Base-by-base conservation (phyloP, 2,329 filamentous ascomycete species). In the Phaeosphaeria sp. region DNA sequence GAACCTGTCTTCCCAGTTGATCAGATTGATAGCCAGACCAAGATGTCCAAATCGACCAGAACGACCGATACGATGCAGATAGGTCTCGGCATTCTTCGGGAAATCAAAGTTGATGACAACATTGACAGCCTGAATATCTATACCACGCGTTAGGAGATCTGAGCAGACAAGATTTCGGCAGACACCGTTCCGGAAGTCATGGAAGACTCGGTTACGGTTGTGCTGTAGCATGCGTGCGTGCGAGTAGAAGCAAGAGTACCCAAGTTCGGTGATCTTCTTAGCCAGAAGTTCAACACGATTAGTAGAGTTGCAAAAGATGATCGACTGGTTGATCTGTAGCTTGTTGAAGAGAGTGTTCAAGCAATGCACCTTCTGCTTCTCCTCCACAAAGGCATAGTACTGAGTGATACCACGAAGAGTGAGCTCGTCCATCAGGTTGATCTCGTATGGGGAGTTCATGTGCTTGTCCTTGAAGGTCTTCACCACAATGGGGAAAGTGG, bases 91-190 rank as follows among this genome's bases (percentile, higher is more conserved):
- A 73, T 99, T 99, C 83, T 99, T 99, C 53, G 95, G 95, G 78
- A 99, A 99, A 74, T 99, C 95, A 74, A 99, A 99, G 83, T 99
- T 99, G 87, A 99, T 99, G 76, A 99, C 95, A 54, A 99, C 95
- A 71, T 99, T 99, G 74, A 99, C 95, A 53, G 95, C 95, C 80
- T 99, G 95, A 65, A 99, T 99, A 81, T 99, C 95, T 73, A 99
- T 99, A 88, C 95, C 95, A 80, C 95, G 93, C 63, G 95, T 99
- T 64, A 99, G 86, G 40, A 99, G 85, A 81, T 99, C 95, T 2
- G 96, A 99, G 81, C 95, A 99, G 63, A 99, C 95, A 39, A 99
- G 87, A 77, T 99, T 99, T 72, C 95, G 92, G 83, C 94, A 98
- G 52, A 97, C 93, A 57, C 95, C 95, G 72, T 97, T 97, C 68